Evolutionary conservation across 2,329 filamentous ascomycete species (phyloP).

Genomic region (Fusarium tanahbumbuense): DNA sequence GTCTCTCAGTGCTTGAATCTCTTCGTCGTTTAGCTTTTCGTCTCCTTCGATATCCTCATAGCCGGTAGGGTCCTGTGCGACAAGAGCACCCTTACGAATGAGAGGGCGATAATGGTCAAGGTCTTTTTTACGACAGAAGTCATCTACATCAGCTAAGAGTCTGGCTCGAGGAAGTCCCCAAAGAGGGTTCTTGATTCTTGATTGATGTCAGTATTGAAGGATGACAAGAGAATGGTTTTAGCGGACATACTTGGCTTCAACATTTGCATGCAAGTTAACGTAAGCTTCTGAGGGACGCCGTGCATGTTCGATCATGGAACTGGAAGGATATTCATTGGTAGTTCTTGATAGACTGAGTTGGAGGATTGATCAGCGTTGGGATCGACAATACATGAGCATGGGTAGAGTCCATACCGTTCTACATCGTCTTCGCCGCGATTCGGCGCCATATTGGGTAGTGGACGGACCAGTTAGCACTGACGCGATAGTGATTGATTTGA

Average conservation of each 20-base stretch:
- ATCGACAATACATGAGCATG: background rate
- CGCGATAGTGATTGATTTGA: background rate
- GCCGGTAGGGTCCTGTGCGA: slow-evolving; percentile 75
- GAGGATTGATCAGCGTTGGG: slow-evolving; percentile 32
- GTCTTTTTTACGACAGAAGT: slow-evolving; percentile 70
- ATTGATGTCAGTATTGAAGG: slow-evolving; percentile 25
- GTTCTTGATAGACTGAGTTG: slow-evolving; percentile 36
- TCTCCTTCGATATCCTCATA: slow-evolving; percentile 70
- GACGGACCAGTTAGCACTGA: slow-evolving; percentile 10
- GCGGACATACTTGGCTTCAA: slow-evolving; percentile 58
- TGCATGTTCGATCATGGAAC: slow-evolving; percentile 53
- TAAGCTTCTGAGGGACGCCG: slow-evolving; percentile 48
- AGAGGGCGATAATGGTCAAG: slow-evolving; percentile 68
- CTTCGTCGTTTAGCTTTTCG: slow-evolving; percentile 68
- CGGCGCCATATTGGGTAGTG: slow-evolving; percentile 37
- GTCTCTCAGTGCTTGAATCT: slow-evolving; percentile 68
- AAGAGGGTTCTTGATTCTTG: slow-evolving; percentile 60
- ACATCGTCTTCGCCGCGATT: slow-evolving; percentile 45
- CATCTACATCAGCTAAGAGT: slow-evolving; percentile 67
- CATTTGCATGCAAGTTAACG: slow-evolving; percentile 59
- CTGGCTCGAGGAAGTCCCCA: slow-evolving; percentile 63
- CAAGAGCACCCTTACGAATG: slow-evolving; percentile 76
- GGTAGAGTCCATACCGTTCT: slow-evolving; percentile 40
- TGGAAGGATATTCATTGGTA: slow-evolving; percentile 45
- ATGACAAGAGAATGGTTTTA: background rate